A percentile compares a stretch with the other conserved stretches of the same genome.
These are phyloP conservation scores for Cymbopogon citratus DNA, from an alignment of 176 grass and related monocot genomes.

Conservation along the genomic window DNA sequence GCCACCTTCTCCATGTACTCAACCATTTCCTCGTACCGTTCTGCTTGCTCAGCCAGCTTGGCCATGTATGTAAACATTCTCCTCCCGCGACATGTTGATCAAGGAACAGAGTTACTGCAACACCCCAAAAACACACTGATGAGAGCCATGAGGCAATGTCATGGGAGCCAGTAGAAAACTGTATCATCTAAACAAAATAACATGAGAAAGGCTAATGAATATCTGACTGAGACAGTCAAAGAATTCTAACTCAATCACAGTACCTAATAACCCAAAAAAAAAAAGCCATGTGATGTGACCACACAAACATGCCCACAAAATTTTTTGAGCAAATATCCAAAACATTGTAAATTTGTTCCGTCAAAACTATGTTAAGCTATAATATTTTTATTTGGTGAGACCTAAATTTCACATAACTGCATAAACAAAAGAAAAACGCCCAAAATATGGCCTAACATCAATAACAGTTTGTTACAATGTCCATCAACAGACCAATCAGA, in stretches of 20 bases:
- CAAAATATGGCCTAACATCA: no score
- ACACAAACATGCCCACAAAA: neutral
- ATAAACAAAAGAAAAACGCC: no score
- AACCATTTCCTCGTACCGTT: constrained; percentile 87
- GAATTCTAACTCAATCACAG: neutral
- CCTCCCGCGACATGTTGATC: constrained; percentile 48
- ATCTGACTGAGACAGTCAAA: neutral
- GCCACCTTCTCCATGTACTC: constrained; percentile 93
- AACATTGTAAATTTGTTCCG: neutral
- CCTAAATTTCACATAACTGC: neutral
- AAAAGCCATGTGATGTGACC: neutral
- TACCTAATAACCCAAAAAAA: neutral
- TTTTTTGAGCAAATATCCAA: neutral
- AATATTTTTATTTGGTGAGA: neutral
- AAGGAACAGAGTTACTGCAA: constrained; percentile 9
- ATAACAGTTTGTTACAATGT: no score
- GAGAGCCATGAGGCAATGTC: neutral
- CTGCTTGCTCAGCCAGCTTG: constrained; percentile 78
- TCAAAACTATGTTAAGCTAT: neutral
- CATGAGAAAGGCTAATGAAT: neutral
- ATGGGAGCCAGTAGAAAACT: neutral
- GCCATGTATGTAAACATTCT: constrained; percentile 96
- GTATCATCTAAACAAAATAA: neutral
- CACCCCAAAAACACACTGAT: neutral
- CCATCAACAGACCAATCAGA: neutral